Percentiles rank a stretch among this genome's conserved stretches.
Conservation (phyloP, 768 basidiomycete species). For the Xerocomellus chrysenteron region DNA sequence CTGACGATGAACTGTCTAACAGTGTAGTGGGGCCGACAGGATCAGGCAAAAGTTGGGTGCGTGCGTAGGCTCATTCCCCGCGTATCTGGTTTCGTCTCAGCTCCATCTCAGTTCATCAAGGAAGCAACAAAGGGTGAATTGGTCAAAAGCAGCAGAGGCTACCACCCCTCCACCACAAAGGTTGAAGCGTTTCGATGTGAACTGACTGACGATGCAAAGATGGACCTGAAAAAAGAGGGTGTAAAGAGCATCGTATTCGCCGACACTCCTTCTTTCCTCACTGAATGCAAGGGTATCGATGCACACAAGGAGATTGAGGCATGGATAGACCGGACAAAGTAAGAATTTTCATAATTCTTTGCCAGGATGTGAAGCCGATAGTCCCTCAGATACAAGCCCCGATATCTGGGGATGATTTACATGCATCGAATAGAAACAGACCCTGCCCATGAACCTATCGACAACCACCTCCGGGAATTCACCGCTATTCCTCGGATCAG, state of each 20-base stretch:
- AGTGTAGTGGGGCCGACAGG: constrained; percentile 22
- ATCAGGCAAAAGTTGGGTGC: constrained; percentile 22
- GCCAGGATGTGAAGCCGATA: not conserved
- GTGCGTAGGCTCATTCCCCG: not conserved
- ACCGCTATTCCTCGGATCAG: not conserved
- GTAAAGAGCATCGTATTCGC: constrained; percentile 17
- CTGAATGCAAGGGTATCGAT: constrained; percentile 4
- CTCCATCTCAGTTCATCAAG: constrained; percentile 10
- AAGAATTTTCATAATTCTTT: not conserved
- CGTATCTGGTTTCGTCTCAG: not conserved
- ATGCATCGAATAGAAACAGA: constrained; percentile 20
- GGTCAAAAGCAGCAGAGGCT: not conserved
- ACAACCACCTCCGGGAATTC: constrained; percentile 6
- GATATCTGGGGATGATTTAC: constrained; percentile 15
- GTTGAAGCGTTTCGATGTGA: constrained; percentile 16
- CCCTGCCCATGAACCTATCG: constrained; percentile 4
- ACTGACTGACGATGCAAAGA: constrained; percentile 9
- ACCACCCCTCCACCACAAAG: constrained; percentile 3
- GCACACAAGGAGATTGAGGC: not conserved
- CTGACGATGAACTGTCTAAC: not conserved
- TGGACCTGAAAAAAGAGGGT: not conserved
- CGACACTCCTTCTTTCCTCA: constrained; percentile 23
- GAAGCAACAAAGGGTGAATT: constrained; percentile 4
- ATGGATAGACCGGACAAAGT: constrained; percentile 4
- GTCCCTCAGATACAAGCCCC: constrained; percentile 1